Conservation (phyloP, 2,329 filamentous ascomycete genomes). For the Apiospora pterosperma region DNA sequence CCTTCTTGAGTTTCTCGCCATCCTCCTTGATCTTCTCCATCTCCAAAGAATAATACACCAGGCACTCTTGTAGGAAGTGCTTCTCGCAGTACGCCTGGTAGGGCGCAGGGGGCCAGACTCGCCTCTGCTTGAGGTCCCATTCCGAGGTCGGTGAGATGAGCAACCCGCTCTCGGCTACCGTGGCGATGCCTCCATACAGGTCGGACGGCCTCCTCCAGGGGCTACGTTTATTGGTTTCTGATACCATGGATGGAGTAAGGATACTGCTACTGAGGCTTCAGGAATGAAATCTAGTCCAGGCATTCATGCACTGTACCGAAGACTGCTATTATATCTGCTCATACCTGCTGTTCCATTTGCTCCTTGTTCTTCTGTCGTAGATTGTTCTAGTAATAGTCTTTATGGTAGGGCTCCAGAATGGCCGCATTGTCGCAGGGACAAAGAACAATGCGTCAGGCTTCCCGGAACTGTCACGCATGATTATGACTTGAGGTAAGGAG, state of each 20-base stretch:
- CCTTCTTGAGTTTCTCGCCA: conserved; percentile 8
- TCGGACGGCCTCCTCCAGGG: conserved; percentile 20
- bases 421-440: not conserved
- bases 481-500: not conserved
- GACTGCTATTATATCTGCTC: not conserved
- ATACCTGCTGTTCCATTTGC: not conserved
- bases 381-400: not conserved
- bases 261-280: not conserved
- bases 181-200: not conserved
- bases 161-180: not conserved
- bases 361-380: not conserved
- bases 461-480: not conserved
- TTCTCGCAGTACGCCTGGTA: conserved; percentile 22
- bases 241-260: not conserved
- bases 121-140: conserved; percentile 6
- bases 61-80: conserved; percentile 23
- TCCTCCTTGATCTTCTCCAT: conserved; percentile 9
- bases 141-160: conserved; percentile 1
- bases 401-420: not conserved
- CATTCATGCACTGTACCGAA: not conserved
- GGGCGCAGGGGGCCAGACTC: conserved; percentile 16
- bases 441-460: not conserved
- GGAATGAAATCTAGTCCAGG: no score
- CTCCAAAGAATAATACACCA: conserved; percentile 18
- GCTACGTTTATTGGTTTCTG: not conserved